These are phyloP conservation scores for Pelargonium citronellum DNA, from an alignment of 441 rosid genomes.

Conservation along the genomic window DNA sequence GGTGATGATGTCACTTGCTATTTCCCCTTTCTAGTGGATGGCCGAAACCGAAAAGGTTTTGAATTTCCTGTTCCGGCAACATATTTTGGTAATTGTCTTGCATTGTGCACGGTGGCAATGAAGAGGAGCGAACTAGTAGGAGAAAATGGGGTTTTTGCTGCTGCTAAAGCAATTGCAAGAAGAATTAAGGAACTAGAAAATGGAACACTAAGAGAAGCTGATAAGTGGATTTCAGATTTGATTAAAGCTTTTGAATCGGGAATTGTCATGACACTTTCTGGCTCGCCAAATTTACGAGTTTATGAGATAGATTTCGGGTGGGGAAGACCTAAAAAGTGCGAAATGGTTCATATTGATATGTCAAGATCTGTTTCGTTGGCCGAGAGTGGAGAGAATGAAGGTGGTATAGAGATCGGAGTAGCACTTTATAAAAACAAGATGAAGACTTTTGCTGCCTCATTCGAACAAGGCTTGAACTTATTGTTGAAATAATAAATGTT, in stretches of 20 bases:
- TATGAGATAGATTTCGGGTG: constrained; percentile 47
- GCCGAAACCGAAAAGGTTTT: not conserved
- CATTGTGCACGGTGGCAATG: not conserved
- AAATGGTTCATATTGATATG: constrained; percentile 27
- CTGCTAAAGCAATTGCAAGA: not conserved
- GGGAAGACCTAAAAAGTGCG: constrained; percentile 34
- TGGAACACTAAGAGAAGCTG: not conserved
- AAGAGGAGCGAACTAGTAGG: not conserved
- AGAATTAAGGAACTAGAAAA: not conserved
- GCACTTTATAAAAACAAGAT: not conserved
- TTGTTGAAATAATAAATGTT: too few relatives aligned
- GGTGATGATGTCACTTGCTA: not conserved
- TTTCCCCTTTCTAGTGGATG: not conserved
- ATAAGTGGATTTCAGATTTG: constrained; percentile 5
- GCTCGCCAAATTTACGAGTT: constrained; percentile 14
- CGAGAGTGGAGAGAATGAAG: not conserved
- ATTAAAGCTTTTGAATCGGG: not conserved
- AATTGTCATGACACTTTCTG: not conserved
- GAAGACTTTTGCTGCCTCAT: not conserved
- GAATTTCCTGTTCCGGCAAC: not conserved
- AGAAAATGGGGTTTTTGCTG: not conserved
- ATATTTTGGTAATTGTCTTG: not conserved
- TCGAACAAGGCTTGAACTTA: too few relatives aligned
- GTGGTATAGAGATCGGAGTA: not conserved
- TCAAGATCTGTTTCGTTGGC: too few relatives aligned